Evolutionary conservation across 495 filamentous ascomycete genomes (phyloP), one percentile per base, ranked within the genome.

Genomic region (Tuber brumale): DNA sequence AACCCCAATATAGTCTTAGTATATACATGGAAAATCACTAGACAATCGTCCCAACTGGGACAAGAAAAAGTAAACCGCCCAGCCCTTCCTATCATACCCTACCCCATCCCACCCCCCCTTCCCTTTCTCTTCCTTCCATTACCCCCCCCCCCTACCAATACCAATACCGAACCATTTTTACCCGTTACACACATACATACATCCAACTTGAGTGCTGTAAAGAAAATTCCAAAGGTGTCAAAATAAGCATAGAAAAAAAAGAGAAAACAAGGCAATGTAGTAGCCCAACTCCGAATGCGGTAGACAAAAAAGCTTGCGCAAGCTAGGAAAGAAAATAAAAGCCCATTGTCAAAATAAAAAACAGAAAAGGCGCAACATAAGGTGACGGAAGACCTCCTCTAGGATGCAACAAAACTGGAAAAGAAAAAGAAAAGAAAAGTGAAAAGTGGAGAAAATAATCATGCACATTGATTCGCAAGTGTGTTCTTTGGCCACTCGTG

Each of bases 401-500:
- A 66, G 12, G 5, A 66, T 18, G 23, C 10, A 72, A 46, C 12
- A 41, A 66, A 5, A 16, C 70, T 37, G 57, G 35, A 51, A 75
- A 37, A 43, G 31, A 27, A 14, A 57, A 51, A 31, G 44, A 70
- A 45, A 71, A 71, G 12, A 44, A 57, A 14, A 61, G 23, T 42
- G 9, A 39, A 74, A 35, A 72, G 41, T 21, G 41, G 27, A 31
- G 27, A 5, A 37, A 46, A 44, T 21, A 45, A 31, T 77, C 41
- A 78, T 37, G 74, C 61, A 45, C 88, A 89, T 12, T 82, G 84
- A 80, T 88, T 72, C 27, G 87, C 84, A 39, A 88, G 78, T 2
- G 83, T 79, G 73, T 89, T 89, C 75, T 82, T 85, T 6, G 88
- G 87, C 88, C 86, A 87, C 12, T 69, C 46, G 74, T 85, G 86